Base-by-base conservation (phyloP, 345 rosid species). In the Erodium maritimum region DNA sequence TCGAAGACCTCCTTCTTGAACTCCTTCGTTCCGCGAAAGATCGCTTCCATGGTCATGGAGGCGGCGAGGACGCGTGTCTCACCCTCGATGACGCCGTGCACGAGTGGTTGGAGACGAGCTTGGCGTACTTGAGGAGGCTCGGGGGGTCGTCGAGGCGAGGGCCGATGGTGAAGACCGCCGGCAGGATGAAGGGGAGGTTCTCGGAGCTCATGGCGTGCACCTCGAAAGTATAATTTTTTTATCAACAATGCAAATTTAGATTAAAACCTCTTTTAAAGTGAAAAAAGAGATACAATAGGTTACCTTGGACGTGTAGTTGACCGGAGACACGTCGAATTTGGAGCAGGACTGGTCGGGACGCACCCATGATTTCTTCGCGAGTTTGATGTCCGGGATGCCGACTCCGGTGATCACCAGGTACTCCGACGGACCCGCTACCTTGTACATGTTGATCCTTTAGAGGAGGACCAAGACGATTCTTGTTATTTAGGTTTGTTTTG, bases 141-240 rank as follows among this genome's bases (percentile, higher is more conserved):
- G 53, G 59, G 0, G 54, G 48, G 33, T 89, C 84, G 11, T 84
- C 87, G 0, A 75, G 71, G 0, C 91, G 86, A 23, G 90, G 95
- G 0, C 97, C 95, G 4, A 90, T 78, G 11, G 89, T 82, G 79
- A 86, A 89, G 10, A 86, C 87, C 0, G 95, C 91, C 0, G 91
- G 95, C 25, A 86, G 83, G 48, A 84, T 23, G 23, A 86, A 89
- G 18, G 95, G 95, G 50, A 90, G 95, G 65, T 89, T 86, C 81
- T 89, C 95, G 4, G 95, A 87, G 8, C 86, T 82, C 95, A 89
- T 89, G 60, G 95, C 95, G 17, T 86, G 95, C 42, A 86, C 96
- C 61, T 89, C 75, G 74, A 86, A n/a, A n/a, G n/a, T n/a, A n/a
- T n/a, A n/a, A n/a, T n/a, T n/a, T n/a, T n/a, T n/a, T n/a, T n/a